Percentiles rank a stretch among this genome's conserved stretches.
phyloP scores from a whole-genome alignment of 2,329 filamentous ascomycete species.

The Emergomyces africanus region DNA sequence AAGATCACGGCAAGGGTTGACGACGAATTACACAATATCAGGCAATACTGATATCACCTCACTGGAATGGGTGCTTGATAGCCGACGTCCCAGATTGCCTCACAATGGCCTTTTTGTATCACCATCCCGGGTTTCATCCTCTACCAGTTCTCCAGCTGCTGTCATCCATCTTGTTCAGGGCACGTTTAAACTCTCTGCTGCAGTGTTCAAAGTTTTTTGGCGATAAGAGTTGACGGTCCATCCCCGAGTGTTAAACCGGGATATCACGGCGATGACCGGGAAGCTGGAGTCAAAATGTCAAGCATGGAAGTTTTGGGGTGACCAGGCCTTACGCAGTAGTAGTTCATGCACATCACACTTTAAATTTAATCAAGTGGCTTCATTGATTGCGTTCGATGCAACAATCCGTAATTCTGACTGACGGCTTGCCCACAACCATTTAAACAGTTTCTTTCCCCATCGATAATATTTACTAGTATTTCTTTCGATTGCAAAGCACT shows the following conservation, averaged over 20 bases:
- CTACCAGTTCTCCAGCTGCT: background rate
- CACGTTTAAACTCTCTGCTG: background rate
- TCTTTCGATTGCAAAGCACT: background rate
- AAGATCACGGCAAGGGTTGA: background rate
- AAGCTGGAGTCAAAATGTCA: too few relatives aligned
- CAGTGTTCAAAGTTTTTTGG: background rate
- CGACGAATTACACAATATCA: background rate
- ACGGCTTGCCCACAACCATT: too few relatives aligned
- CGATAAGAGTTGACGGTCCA: background rate
- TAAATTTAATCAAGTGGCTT: background rate
- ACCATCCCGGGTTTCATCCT: too few relatives aligned
- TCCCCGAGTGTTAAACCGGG: background rate
- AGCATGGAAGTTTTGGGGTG: background rate
- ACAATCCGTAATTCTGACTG: background rate
- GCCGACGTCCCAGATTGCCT: background rate
- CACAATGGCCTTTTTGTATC: too few relatives aligned
- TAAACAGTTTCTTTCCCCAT: background rate
- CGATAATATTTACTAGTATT: too few relatives aligned
- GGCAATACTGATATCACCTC: background rate
- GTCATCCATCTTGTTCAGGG: too few relatives aligned
- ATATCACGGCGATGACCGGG: background rate
- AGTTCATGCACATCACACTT: background rate
- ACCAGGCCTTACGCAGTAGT: background rate
- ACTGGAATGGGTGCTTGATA: background rate
- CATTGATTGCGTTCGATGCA: background rate